phyloP scores from a whole-genome alignment of 2,329 filamentous ascomycete species.

The Penicillium sp. region DNA sequence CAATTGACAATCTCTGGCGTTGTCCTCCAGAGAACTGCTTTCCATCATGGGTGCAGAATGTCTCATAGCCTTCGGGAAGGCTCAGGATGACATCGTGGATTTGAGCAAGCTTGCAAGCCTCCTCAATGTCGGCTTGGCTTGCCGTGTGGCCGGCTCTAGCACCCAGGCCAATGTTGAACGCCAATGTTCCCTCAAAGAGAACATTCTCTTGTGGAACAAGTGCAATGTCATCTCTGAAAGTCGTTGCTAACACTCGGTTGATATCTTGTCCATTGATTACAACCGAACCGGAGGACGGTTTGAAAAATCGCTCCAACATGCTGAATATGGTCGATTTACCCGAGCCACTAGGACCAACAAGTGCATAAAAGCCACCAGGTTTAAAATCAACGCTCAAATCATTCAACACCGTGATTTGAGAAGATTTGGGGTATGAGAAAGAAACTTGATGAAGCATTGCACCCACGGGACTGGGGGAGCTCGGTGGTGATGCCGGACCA shows the following conservation, averaged over 20 bases:
- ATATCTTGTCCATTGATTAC: not conserved
- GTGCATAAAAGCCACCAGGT: conserved; percentile 62
- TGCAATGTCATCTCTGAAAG: conserved; percentile 45
- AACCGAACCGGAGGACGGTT: conserved; percentile 33
- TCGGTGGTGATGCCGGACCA: not conserved
- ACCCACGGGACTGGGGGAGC: not conserved
- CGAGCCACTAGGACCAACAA: conserved; percentile 67
- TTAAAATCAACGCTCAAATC: conserved; percentile 51
- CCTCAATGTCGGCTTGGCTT: conserved; percentile 62
- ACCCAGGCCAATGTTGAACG: conserved; percentile 48
- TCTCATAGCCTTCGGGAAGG: conserved; percentile 67
- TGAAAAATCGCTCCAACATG: conserved; percentile 58
- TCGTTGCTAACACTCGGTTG: not conserved
- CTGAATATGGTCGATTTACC: conserved; percentile 69
- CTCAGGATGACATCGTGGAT: conserved; percentile 68
- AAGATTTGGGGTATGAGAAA: conserved; percentile 13
- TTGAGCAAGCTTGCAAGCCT: conserved; percentile 67
- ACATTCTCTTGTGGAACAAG: conserved; percentile 51
- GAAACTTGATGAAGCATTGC: not conserved
- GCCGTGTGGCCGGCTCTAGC: conserved; percentile 56
- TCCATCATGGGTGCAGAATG: conserved; percentile 58
- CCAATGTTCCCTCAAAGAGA: conserved; percentile 50
- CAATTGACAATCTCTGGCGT: conserved; percentile 59
- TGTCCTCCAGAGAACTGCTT: conserved; percentile 60
- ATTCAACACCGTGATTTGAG: not conserved